These are phyloP conservation scores for Nicotiana tabacum DNA, from an alignment of 257 asterid species.

Conservation along the genomic window DNA sequence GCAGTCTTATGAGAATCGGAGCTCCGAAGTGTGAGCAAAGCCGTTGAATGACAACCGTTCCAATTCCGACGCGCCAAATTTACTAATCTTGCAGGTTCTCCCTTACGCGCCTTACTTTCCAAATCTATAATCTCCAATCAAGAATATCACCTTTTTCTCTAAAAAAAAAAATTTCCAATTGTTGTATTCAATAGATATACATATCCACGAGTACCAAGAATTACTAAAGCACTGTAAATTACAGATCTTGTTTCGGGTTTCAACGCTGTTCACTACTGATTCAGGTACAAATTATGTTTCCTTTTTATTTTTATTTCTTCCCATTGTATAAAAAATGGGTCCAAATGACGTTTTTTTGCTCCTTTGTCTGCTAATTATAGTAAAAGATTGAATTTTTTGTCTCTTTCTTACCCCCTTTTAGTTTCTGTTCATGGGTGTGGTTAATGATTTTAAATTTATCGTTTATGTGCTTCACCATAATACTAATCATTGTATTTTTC, in stretches of 20 bases:
- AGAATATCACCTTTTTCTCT: background rate
- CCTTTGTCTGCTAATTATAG: background rate
- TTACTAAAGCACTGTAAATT: background rate
- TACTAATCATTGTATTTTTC: background rate
- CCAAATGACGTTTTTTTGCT: background rate
- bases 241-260: conserved; percentile 1
- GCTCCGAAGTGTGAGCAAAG: background rate
- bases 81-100: background rate
- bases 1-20: background rate
- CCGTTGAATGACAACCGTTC: background rate
- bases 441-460: background rate
- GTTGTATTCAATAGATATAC: background rate
- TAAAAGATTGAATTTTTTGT: background rate
- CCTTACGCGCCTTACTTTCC: background rate
- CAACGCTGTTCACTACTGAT: background rate
- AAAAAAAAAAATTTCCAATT: background rate
- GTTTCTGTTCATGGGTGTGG: background rate
- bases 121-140: background rate
- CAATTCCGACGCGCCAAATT: conserved; percentile 1
- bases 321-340: background rate
- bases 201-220: background rate
- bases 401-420: background rate
- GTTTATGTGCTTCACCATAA: background rate
- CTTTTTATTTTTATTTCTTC: background rate
- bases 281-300: conserved; percentile 2